Evolutionary conservation across 2,329 filamentous ascomycete species (phyloP).

Genomic region (Penicillium sp.): DNA sequence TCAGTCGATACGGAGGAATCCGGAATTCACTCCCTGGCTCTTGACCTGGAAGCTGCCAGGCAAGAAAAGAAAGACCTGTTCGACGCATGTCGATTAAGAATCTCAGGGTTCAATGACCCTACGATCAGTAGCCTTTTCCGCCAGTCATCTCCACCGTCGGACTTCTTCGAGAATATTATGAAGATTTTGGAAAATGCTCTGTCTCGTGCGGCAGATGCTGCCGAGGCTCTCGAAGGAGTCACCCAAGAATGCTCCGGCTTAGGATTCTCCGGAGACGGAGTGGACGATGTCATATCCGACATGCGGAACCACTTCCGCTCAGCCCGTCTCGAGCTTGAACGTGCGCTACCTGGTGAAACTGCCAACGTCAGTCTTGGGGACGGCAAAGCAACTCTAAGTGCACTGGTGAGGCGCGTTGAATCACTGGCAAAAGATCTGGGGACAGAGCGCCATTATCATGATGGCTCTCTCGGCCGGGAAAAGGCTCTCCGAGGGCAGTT

Average conservation of each 20-base stretch:
- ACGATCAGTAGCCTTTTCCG: constrained; percentile 18
- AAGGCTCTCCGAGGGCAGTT: constrained; percentile 44
- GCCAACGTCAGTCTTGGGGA: constrained; percentile 35
- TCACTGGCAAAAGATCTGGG: constrained; percentile 33
- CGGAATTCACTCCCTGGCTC: constrained; percentile 29
- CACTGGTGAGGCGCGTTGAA: constrained; percentile 39
- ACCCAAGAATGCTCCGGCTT: constrained; percentile 35
- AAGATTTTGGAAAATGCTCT: constrained; percentile 35
- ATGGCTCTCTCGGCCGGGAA: constrained; percentile 37
- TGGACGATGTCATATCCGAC: constrained; percentile 32
- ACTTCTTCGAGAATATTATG: constrained; percentile 38
- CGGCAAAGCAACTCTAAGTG: constrained; percentile 38
- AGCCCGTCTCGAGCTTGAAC: constrained; percentile 45
- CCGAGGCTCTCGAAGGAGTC: constrained; percentile 34
- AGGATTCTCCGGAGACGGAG: constrained; percentile 36
- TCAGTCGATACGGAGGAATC: constrained; percentile 14
- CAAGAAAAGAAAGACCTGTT: constrained; percentile 41
- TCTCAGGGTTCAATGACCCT: constrained; percentile 24
- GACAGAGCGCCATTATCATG: constrained; percentile 30
- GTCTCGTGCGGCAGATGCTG: constrained; percentile 37
- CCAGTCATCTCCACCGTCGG: constrained; percentile 35
- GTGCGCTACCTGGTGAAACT: constrained; percentile 44
- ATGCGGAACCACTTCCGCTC: constrained; percentile 41
- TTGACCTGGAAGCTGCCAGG: constrained; percentile 39
- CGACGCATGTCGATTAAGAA: constrained; percentile 34